phyloP scores from a whole-genome alignment of 805 yeast genomes.

The Scheffersomyces spartinae region DNA sequence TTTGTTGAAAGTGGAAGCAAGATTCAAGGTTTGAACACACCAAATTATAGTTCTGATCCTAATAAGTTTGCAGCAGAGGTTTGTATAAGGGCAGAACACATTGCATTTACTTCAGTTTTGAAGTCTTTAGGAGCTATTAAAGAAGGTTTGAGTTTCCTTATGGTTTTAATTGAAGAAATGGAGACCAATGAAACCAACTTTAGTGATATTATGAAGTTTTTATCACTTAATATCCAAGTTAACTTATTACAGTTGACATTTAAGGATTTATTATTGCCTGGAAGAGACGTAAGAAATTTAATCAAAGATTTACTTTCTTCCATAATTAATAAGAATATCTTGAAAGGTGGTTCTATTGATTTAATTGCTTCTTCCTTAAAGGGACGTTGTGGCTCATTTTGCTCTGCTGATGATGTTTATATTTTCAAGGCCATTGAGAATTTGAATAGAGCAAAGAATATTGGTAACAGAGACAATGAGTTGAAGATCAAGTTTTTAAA shows the following conservation, averaged over 20 bases:
- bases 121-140: slow-evolving; percentile 68
- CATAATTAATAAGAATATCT: slow-evolving; percentile 76
- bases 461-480: slow-evolving; percentile 63
- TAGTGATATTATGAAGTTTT: slow-evolving; percentile 56
- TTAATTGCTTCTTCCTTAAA: slow-evolving; percentile 78
- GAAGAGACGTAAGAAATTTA: slow-evolving; percentile 45
- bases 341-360: slow-evolving; percentile 90
- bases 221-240: slow-evolving; percentile 56
- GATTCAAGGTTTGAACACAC: slow-evolving; percentile 52
- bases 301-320: slow-evolving; percentile 83
- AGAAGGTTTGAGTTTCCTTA: slow-evolving; percentile 82
- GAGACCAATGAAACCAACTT: slow-evolving; percentile 32
- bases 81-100: slow-evolving; percentile 80
- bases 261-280: slow-evolving; percentile 68
- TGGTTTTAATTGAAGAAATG: slow-evolving; percentile 69
- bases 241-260: slow-evolving; percentile 58
- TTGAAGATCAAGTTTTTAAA: slow-evolving; percentile 51
- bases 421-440: slow-evolving; percentile 92
- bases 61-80: slow-evolving; percentile 46
- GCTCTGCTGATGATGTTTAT: slow-evolving; percentile 86
- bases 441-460: slow-evolving; percentile 73
- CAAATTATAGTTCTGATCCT: slow-evolving; percentile 40
- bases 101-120: slow-evolving; percentile 70
- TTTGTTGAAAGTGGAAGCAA: slow-evolving; percentile 53
- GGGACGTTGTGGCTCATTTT: slow-evolving; percentile 88